Evolutionary conservation across 352 stramenopile species (phyloP).

Genomic region (Elongisporangium anandrum): DNA sequence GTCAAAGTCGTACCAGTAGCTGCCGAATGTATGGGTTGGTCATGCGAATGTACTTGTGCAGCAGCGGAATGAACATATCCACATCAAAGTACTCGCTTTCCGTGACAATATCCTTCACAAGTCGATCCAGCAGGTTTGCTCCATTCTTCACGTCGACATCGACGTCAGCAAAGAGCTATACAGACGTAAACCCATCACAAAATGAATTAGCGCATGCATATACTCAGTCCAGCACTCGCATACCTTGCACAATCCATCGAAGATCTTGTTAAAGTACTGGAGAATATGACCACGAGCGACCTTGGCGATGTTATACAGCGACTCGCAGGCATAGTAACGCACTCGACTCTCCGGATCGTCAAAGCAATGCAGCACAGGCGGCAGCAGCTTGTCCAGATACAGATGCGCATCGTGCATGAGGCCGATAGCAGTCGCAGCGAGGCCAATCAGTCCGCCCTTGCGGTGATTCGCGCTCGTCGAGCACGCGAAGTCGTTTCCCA

Average conservation of each 20-base stretch:
- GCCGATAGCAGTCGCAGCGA: slow-evolving; percentile 97
- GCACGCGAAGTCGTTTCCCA: slow-evolving; percentile 98
- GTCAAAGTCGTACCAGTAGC: slow-evolving; percentile 84
- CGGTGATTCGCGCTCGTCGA: slow-evolving; percentile 98
- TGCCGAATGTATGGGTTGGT: slow-evolving; percentile 99
- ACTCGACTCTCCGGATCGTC: slow-evolving; percentile 98
- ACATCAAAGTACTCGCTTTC: slow-evolving; percentile 98
- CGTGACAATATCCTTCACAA: slow-evolving; percentile 99
- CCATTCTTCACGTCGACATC: slow-evolving; percentile 99
- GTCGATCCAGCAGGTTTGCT: slow-evolving; percentile 82
- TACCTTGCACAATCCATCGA: slow-evolving; percentile 92
- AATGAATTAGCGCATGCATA: neutral
- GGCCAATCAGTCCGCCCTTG: slow-evolving; percentile 98
- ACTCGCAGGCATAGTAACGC: slow-evolving; percentile 99
- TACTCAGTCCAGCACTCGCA: neutral
- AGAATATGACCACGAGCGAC: slow-evolving; percentile 93
- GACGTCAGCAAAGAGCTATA: slow-evolving; percentile 97
- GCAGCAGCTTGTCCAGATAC: slow-evolving; percentile 93
- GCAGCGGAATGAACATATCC: slow-evolving; percentile 97
- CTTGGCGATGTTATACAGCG: slow-evolving; percentile 99
- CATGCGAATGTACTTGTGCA: slow-evolving; percentile 99
- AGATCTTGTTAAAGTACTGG: slow-evolving; percentile 99
- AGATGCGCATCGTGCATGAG: slow-evolving; percentile 92
- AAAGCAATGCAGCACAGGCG: slow-evolving; percentile 98
- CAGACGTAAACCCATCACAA: slow-evolving; percentile 12